Base-by-base conservation (phyloP, 139 green algal genomes). In the Closterium sp. region DNA sequence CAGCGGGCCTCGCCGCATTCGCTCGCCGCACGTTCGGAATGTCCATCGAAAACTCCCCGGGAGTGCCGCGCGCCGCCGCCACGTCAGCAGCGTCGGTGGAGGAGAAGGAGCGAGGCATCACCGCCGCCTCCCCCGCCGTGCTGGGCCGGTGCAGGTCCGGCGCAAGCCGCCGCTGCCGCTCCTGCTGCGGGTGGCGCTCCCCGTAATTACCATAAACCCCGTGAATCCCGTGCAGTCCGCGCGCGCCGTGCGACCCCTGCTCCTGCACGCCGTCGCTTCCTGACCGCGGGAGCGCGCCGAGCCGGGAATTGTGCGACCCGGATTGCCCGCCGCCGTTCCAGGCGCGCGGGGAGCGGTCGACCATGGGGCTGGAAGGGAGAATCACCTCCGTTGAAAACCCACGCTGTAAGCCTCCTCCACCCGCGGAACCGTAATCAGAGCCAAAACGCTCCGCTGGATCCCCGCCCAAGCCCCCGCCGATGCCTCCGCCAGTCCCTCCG, bases 321-420 rank as follows among this genome's bases (percentile, higher is more conserved):
- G 55, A 28, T 76, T 76, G 55, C 55, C 55, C 25, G 55, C 55
- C 55, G 23, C 55, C 10, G 55, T 76, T 76, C 55, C 55, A 76
- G 31, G 83, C 83, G 30, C 83, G n/a, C 3, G 83, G 83, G 30
- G 83, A 86, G 30, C 83, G n/a, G 83, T 86, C 83, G 21, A 86
- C 83, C 83, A 86, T 86, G n/a, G 83, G 83, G 83, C 83, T 86
- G 55, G 55, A 76, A 76, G 55, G 55, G 55, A 76, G 55, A 76
- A 76, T 76, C 55, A 76, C 55, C 55, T 76, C 55, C 0, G 55
- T 76, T 76, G 55, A 76, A 76, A 76, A 76, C 23, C 55, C 55
- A 16, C 55, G 55, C 16, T 76, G 55, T 19, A 76, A 76, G 5
- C 55, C 55, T 76, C 55, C 55, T 76, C 55, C 55, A 76, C 55